phyloP scores from a whole-genome alignment of 2,329 filamentous ascomycete species.

The Pseudocercospora pini-densiflorae region DNA sequence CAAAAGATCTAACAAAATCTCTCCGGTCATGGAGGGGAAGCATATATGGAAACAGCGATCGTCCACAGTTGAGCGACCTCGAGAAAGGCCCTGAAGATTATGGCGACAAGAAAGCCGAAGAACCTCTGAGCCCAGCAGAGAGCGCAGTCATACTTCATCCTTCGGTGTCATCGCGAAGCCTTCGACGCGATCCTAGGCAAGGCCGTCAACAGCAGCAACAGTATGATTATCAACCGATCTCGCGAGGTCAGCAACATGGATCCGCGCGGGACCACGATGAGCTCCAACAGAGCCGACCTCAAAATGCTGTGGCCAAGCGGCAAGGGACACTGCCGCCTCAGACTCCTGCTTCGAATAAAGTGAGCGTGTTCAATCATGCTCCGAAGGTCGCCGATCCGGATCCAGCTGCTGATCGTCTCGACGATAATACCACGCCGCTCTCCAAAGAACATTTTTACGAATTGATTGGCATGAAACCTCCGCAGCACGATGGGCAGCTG shows the following conservation, averaged over 20 bases:
- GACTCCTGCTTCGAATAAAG: conserved; percentile 19
- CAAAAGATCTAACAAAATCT: conserved; percentile 35
- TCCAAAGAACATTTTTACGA: conserved; percentile 35
- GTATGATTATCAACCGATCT: neutral
- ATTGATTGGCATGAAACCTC: conserved; percentile 38
- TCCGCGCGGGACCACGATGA: neutral
- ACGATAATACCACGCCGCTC: conserved; percentile 28
- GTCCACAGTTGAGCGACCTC: conserved; percentile 22
- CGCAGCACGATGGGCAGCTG: conserved; percentile 23
- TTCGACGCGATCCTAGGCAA: conserved; percentile 6
- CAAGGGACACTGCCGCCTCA: conserved; percentile 16
- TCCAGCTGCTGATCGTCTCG: conserved; percentile 32
- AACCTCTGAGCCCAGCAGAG: conserved; percentile 20
- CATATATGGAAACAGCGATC: conserved; percentile 25
- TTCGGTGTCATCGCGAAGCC: conserved; percentile 13
- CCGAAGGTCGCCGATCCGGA: conserved; percentile 34
- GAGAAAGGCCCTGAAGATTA: conserved; percentile 32
- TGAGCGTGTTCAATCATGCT: conserved; percentile 21
- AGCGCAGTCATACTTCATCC: conserved; percentile 21
- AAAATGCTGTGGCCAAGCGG: conserved; percentile 11
- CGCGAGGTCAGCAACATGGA: conserved; percentile 13
- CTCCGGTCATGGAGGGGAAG: conserved; percentile 38
- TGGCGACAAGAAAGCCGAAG: conserved; percentile 26
- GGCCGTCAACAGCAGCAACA: neutral
- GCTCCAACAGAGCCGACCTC: neutral